A percentile compares a stretch with the other conserved stretches of the same genome.
Conservation (phyloP, 306 rosid species). For the Quercus dentata region DNA sequence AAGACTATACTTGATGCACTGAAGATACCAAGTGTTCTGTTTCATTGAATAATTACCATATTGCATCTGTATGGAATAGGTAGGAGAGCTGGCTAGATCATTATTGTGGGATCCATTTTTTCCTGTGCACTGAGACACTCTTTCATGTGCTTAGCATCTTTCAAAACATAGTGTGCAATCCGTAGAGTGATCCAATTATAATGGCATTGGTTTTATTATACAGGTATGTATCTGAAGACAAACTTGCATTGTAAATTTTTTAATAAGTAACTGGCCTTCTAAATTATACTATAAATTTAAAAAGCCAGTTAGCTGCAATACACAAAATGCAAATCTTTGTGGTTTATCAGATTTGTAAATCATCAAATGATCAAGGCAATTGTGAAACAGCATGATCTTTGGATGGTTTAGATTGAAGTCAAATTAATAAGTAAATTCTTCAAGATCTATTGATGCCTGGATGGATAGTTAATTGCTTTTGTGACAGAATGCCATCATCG, state of each 20-base stretch:
- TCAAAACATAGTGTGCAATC: constrained; percentile 50
- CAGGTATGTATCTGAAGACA: constrained; percentile 32
- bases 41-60: not conserved
- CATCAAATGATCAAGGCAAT: too few relatives aligned
- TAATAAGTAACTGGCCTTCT: too few relatives aligned
- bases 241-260: not conserved
- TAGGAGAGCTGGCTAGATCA: constrained; percentile 58
- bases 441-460: not conserved
- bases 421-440: not conserved
- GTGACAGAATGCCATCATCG: constrained; percentile 50
- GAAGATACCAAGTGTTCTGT: not conserved
- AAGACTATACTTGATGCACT: too few relatives aligned
- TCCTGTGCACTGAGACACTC: constrained; percentile 43
- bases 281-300: not conserved
- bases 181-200: constrained; percentile 28
- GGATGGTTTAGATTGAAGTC: not conserved
- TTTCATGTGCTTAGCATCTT: constrained; percentile 58
- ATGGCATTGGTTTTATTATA: constrained; percentile 50
- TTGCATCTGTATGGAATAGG: constrained; percentile 26
- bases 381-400: not conserved
- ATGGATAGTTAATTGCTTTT: constrained; percentile 6
- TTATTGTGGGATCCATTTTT: constrained; percentile 68
- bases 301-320: not conserved
- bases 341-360: too few relatives aligned
- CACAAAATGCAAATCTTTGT: too few relatives aligned